Evolutionary conservation across 2,329 filamentous ascomycete genomes (phyloP), one percentile per base, ranked within the genome.

Genomic region (Aureobasidium sp.): DNA sequence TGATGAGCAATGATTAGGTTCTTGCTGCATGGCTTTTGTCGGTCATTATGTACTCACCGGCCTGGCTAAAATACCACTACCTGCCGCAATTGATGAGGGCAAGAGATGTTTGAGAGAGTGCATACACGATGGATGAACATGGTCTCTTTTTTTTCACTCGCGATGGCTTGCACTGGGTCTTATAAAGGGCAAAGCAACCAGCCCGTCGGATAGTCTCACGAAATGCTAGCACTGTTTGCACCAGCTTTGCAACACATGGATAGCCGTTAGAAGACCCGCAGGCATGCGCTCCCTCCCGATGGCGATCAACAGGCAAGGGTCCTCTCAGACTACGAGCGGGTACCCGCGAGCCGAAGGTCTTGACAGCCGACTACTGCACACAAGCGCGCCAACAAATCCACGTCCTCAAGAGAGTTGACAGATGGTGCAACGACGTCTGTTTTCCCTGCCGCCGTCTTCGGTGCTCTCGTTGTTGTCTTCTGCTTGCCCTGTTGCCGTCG

Each of bases 241-340:
- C 48, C 48, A 51, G 48, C 48, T 51, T 49, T 51, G 48, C 48
- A 51, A 51, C 47, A 51, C 47, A 51, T 51, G 47, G 47, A 51
- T 51, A 51, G 47, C 47, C 47, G 47, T 51, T 51, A 39, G 27
- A 51, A 51, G 47, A 51, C 47, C 47, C 47, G 47, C 47, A 51
- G 47, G 47, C 47, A 51, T 51, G 47, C 35, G 47, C 45, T 51
- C 47, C 37, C 37, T 51, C 37, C 47, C 47, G 47, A 51, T 40
- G 47, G 37, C 47, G 47, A 51, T 51, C 47, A 51, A 34, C 22
- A 49, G 45, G 47, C 47, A 51, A 51, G 47, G 47, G 47, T 51
- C 47, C 47, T 51, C 37, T 19, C 35, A 51, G 35, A 51, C 48
- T 51, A 51, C 37, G 48, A 51, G 48, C 37, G 37, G 48, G 48